Evolutionary conservation across 2,329 filamentous ascomycete genomes (phyloP).

Genomic region (Ambrosiella beaveri): DNA sequence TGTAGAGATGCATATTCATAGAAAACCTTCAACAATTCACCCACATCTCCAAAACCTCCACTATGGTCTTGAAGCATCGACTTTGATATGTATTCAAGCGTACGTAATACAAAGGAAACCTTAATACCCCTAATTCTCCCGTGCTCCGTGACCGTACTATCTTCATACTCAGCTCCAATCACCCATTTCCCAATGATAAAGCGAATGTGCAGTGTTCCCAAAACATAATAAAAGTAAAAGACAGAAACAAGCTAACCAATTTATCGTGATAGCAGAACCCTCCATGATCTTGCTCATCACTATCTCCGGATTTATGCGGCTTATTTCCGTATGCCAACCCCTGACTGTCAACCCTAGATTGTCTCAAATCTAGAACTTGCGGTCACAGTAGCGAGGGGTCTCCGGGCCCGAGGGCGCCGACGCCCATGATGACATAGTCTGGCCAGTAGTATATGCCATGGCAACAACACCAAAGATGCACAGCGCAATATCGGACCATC

Average conservation of each 20-base stretch:
- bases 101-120: neutral
- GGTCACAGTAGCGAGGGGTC: slow-evolving; percentile 38
- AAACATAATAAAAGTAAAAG: slow-evolving; percentile 4
- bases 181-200: neutral
- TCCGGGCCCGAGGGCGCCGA: slow-evolving; percentile 29
- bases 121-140: neutral
- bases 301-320: no score
- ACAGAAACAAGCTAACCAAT: neutral
- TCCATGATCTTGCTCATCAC: neutral
- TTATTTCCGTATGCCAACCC: no score
- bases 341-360: neutral
- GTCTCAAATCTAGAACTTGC: slow-evolving; percentile 14
- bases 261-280: neutral
- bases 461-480: slow-evolving; percentile 68
- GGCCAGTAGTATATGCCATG: slow-evolving; percentile 79
- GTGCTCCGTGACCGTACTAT: neutral
- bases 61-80: no score
- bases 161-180: neutral
- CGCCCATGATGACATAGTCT: slow-evolving; percentile 81
- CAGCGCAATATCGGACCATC: slow-evolving; percentile 54
- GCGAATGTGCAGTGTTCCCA: slow-evolving; percentile 1
- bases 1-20: no score
- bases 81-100: no score
- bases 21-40: no score
- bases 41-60: no score